Conservation (phyloP, 148 eudicot genomes). For the Nepenthes mirabilis region DNA sequence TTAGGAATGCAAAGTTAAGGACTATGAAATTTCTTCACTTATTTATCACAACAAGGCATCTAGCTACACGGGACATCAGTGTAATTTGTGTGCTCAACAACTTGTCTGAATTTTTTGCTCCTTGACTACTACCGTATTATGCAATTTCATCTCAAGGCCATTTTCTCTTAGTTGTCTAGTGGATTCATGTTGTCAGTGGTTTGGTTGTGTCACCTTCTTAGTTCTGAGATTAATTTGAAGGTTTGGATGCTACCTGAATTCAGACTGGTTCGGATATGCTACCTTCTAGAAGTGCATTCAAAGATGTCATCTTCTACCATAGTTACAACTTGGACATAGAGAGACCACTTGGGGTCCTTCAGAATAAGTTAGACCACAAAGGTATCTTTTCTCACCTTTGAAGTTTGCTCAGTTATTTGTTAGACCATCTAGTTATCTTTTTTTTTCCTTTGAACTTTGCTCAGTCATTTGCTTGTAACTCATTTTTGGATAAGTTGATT, state of each 20-base stretch:
- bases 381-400: slow-evolving; percentile 25
- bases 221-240: slow-evolving; percentile 1
- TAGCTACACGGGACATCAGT: no score
- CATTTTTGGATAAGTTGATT: slow-evolving; percentile 2
- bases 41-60: no score
- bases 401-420: slow-evolving; percentile 4
- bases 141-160: no score
- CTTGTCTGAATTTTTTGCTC: no score
- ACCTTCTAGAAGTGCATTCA: slow-evolving; percentile 85
- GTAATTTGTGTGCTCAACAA: no score
- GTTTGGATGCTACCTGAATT: slow-evolving; percentile 10
- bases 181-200: no score
- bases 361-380: slow-evolving; percentile 37
- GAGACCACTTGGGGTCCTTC: slow-evolving; percentile 46
- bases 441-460: background rate
- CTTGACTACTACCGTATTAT: no score
- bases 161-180: no score
- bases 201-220: background rate
- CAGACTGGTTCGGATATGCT: slow-evolving; percentile 85
- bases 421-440: slow-evolving; percentile 42
- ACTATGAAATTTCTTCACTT: no score
- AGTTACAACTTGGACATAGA: slow-evolving; percentile 35
- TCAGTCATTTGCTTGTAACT: slow-evolving; percentile 2
- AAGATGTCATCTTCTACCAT: slow-evolving; percentile 59
- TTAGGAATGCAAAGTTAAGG: no score